These are phyloP conservation scores for Brassica rapa DNA, from an alignment of 345 rosid species.

Conservation along the genomic window DNA sequence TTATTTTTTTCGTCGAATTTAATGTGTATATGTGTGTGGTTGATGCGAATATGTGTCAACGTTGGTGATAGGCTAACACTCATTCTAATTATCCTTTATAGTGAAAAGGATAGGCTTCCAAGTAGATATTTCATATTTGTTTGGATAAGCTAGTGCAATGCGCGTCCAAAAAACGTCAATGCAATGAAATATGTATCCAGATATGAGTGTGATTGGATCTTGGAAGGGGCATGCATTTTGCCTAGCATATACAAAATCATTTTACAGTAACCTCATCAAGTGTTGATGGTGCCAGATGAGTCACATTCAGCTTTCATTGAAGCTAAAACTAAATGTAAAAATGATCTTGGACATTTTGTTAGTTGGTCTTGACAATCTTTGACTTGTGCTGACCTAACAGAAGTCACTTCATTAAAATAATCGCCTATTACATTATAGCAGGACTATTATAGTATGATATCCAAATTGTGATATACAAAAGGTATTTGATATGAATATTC, in stretches of 20 bases:
- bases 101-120: background rate
- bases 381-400: background rate
- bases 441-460: background rate
- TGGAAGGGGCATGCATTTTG: background rate
- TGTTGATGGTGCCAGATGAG: background rate
- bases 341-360: background rate
- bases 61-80: slow-evolving; percentile 4
- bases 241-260: background rate
- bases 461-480: background rate
- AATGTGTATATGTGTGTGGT: slow-evolving; percentile 16
- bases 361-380: background rate
- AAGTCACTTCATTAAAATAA: background rate
- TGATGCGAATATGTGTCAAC: slow-evolving; percentile 13
- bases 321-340: background rate
- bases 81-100: background rate
- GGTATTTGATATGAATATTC: background rate
- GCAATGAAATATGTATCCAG: background rate
- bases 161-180: background rate
- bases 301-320: background rate
- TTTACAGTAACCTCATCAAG: background rate
- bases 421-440: background rate
- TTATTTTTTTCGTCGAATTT: background rate
- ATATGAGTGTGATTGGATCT: background rate
- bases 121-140: background rate
- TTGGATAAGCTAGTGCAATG: slow-evolving; percentile 26